Conservation (phyloP, 2,329 filamentous ascomycete genomes). For the Nannizziopsis barbatae region DNA sequence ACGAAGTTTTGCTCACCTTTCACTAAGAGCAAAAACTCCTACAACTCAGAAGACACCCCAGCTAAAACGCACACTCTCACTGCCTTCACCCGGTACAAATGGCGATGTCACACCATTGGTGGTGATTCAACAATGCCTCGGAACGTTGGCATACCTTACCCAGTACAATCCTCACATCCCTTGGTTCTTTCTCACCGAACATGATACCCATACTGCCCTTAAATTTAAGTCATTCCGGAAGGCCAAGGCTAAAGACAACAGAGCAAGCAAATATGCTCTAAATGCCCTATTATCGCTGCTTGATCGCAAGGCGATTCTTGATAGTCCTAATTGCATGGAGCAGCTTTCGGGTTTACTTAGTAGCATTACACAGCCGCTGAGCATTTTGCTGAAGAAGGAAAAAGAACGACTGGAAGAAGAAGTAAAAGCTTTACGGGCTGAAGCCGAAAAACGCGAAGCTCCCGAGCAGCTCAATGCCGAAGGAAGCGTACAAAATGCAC, state of each 20-base stretch:
- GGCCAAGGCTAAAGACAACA: conserved; percentile 76
- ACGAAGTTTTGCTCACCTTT: conserved; percentile 86
- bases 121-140: conserved; percentile 90
- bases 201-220: conserved; percentile 66
- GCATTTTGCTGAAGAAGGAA: conserved; percentile 68
- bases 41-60: conserved; percentile 72
- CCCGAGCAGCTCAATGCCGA: too few relatives aligned
- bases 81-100: conserved; percentile 48
- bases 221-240: conserved; percentile 71
- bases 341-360: conserved; percentile 77
- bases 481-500: conserved; percentile 11
- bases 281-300: conserved; percentile 81
- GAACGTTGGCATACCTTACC: conserved; percentile 71
- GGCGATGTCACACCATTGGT: conserved; percentile 87
- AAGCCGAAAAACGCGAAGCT: not conserved
- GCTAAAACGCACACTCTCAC: conserved; percentile 63
- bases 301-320: conserved; percentile 89
- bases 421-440: conserved; percentile 23
- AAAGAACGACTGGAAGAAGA: conserved; percentile 53
- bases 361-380: conserved; percentile 76
- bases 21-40: conserved; percentile 75
- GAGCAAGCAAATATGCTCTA: conserved; percentile 75
- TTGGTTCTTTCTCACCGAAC: conserved; percentile 86
- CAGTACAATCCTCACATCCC: conserved; percentile 77
- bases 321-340: conserved; percentile 95